Percentiles rank a stretch among this genome's conserved stretches.
phyloP scores from a whole-genome alignment of 164 flowering plant genomes.

The Malania oleifera region DNA sequence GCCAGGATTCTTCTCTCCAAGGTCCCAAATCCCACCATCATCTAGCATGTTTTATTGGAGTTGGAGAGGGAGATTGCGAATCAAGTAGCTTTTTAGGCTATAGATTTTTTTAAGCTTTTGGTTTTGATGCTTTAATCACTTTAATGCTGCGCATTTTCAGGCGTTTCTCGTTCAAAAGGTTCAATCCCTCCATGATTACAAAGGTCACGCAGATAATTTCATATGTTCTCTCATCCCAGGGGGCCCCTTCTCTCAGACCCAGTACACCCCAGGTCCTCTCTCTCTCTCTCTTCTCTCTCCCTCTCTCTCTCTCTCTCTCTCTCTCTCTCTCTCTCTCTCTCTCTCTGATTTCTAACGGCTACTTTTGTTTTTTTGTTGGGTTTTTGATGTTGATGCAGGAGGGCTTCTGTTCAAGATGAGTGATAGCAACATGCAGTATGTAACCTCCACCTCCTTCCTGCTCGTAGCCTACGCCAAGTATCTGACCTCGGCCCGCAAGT shows the following conservation, averaged over 20 bases:
- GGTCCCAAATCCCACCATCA: constrained; percentile 29
- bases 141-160: constrained; percentile 28
- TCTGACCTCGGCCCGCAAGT: constrained; percentile 44
- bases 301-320: neutral
- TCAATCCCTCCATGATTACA: constrained; percentile 71
- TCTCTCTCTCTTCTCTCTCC: constrained; percentile 10
- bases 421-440: constrained; percentile 82
- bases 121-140: neutral
- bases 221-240: constrained; percentile 81
- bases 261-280: constrained; percentile 68
- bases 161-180: constrained; percentile 74
- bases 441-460: constrained; percentile 72
- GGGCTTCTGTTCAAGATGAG: constrained; percentile 69
- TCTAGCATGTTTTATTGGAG: neutral
- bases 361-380: constrained; percentile 13
- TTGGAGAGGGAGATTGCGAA: too few species aligned
- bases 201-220: constrained; percentile 76
- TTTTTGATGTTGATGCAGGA: constrained; percentile 47
- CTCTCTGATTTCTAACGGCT: constrained; percentile 24
- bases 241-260: constrained; percentile 45
- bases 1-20: constrained; percentile 85
- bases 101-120: neutral
- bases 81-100: neutral
- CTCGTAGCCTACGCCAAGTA: constrained; percentile 77
- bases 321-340: constrained; percentile 10